These are phyloP conservation scores for Graphium sp. DNA, from an alignment of 2,329 filamentous ascomycete genomes.

Conservation along the genomic window DNA sequence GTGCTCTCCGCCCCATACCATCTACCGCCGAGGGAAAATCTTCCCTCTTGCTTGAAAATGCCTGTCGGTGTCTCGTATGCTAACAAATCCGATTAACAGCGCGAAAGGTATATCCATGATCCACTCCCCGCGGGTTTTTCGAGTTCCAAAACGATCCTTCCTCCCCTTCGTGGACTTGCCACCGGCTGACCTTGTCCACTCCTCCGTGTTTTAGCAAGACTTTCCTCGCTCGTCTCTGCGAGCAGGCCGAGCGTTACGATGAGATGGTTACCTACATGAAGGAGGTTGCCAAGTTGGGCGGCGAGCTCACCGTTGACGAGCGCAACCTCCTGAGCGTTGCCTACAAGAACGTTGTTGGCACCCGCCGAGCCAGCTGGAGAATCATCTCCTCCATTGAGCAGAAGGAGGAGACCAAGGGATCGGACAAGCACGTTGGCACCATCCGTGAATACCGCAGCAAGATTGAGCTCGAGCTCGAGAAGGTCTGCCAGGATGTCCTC, in stretches of 20 bases:
- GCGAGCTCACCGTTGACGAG: slow-evolving; percentile 85
- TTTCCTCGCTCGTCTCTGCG: slow-evolving; percentile 98
- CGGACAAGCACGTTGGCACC: slow-evolving; percentile 81
- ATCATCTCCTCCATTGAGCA: slow-evolving; percentile 99
- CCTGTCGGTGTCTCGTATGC: no score
- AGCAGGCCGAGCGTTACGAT: slow-evolving; percentile 99
- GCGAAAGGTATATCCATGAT: slow-evolving; percentile 24
- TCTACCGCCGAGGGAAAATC: slow-evolving; percentile 14
- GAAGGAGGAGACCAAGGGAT: slow-evolving; percentile 99
- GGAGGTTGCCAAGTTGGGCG: slow-evolving; percentile 84
- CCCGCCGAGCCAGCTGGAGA: slow-evolving; percentile 95
- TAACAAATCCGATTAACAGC: no score
- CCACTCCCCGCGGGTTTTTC: background rate
- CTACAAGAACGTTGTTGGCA: slow-evolving; percentile 99
- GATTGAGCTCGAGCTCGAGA: slow-evolving; percentile 94
- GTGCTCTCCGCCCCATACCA: background rate
- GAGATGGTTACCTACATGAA: slow-evolving; percentile 99
- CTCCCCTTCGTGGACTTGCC: no score
- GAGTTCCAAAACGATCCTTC: slow-evolving; percentile 4
- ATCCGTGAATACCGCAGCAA: slow-evolving; percentile 97
- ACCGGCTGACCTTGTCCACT: slow-evolving; percentile 10
- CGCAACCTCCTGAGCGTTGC: slow-evolving; percentile 96
- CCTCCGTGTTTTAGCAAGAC: slow-evolving; percentile 58
- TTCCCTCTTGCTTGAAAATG: slow-evolving; percentile 14
- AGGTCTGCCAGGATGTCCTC: slow-evolving; percentile 95